Evolutionary conservation across 306 rosid species (phyloP).

Genomic region (Ochetophila trinervis): DNA sequence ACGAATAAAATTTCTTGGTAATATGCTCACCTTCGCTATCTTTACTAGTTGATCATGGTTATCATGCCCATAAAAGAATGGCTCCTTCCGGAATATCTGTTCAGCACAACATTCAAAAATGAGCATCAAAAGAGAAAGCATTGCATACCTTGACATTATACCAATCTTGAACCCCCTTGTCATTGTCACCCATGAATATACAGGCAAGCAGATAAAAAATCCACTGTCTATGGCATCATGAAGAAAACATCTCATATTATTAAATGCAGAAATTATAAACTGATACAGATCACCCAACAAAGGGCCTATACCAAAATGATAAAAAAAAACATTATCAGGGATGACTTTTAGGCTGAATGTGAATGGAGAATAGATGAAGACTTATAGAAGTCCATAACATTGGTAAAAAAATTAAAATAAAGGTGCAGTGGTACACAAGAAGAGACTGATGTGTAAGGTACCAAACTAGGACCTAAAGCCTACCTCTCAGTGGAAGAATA

Average conservation of each 20-base stretch:
- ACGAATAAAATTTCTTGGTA: not conserved
- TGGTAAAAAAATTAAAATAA: too few relatives aligned
- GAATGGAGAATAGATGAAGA: not conserved
- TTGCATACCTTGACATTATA: conserved; percentile 16
- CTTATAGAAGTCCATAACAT: not conserved
- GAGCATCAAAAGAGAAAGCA: conserved; percentile 36
- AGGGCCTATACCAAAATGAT: not conserved
- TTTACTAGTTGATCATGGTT: conserved; percentile 89
- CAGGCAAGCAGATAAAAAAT: conserved; percentile 34
- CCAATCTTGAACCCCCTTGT: conserved; percentile 22
- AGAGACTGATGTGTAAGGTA: not conserved
- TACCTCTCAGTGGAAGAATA: not conserved
- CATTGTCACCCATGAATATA: conserved; percentile 23
- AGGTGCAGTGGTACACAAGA: not conserved
- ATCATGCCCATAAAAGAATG: conserved; percentile 95
- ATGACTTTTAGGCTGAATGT: not conserved
- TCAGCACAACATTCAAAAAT: conserved; percentile 35
- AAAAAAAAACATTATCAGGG: not conserved
- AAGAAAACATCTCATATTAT: not conserved
- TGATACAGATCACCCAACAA: conserved; percentile 1
- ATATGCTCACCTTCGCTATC: conserved; percentile 67
- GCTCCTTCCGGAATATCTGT: conserved; percentile 96
- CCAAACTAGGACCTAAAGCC: not conserved
- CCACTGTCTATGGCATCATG: conserved; percentile 3
- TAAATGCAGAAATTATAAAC: not conserved